Base-by-base conservation (phyloP, 1,139 yeast genomes). In the Tardiomyces depauwii region DNA sequence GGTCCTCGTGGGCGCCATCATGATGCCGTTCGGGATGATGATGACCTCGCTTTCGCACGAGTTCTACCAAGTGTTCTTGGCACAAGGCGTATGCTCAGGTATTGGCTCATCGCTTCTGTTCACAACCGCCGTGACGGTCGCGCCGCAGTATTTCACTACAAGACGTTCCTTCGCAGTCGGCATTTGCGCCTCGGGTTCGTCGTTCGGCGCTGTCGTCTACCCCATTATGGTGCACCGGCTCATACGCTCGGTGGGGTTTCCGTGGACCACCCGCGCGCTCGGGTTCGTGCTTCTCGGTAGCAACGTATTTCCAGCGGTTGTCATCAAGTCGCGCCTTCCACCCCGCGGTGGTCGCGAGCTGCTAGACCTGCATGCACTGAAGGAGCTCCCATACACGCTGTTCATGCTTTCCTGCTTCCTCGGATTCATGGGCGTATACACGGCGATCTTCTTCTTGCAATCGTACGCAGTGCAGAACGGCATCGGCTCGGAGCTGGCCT, bases 201-300 rank as follows among this genome's bases (percentile, higher is more conserved):
- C 83, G 9, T 61, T 73, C 6, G 88, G 86, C 1, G 87, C 87
- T 2, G 71, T 81, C 14, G 67, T 71, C 25, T 73, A 73, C 67
- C 76, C 77, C 1, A 64, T 71, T 47, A 67, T 65, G 2, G 60
- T 70, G n/a, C 60, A 68, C 27, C 55, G 57, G 9, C 53, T 73
- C 38, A 59, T 66, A 42, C 48, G 55, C 27, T 52, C 62, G 43
- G 65, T 77, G 56, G 82, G 83, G 48, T 58, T 71, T 61, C 63
- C 64, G 54, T 66, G 85, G 72, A 70, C 77, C 1, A 77, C 76
- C 54, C 60, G 78, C 36, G 64, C 70, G 9, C 60, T 72, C 25
- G 77, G 73, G 1, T 73, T 74, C 49, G 58, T 72, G 47, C 46
- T 51, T 41, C 51, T 61, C 2, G 65, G 52, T 2, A 49, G 57